phyloP scores from a whole-genome alignment of 2,329 filamentous ascomycete genomes.

The Paramyrothecium roridum region DNA sequence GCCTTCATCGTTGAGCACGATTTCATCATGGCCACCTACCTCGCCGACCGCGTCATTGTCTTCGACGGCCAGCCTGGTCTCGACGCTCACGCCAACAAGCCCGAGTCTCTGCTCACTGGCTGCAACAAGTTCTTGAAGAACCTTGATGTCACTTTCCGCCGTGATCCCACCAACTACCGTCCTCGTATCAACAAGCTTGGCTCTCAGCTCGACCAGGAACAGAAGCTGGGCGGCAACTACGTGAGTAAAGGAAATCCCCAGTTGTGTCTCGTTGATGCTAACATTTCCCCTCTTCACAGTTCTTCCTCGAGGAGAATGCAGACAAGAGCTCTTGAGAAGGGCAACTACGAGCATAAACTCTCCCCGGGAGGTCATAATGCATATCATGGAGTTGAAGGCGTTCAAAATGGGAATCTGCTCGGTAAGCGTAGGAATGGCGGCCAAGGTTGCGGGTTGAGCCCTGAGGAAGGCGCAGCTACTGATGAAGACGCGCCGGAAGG shows the following conservation, averaged over 20 bases:
- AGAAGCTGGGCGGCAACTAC: conserved; percentile 91
- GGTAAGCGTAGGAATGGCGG: conserved; percentile 21
- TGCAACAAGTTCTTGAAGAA: conserved; percentile 98
- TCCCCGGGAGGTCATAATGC: conserved; percentile 24
- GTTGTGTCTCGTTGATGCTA: conserved; percentile 6
- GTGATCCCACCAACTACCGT: conserved; percentile 92
- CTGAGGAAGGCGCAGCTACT: conserved; percentile 47
- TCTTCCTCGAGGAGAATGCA: conserved; percentile 84
- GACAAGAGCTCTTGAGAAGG: conserved; percentile 60
- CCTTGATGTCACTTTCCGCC: conserved; percentile 96
- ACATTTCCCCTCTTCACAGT: conserved; percentile 49
- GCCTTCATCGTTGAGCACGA: conserved; percentile 99
- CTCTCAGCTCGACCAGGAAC: conserved; percentile 95
- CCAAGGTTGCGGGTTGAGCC: conserved; percentile 26
- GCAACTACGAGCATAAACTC: conserved; percentile 28
- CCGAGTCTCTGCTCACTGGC: conserved; percentile 88
- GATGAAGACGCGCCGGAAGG: conserved; percentile 68
- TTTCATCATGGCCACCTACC: conserved; percentile 87
- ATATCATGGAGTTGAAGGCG: conserved; percentile 47
- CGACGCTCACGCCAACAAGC: conserved; percentile 80
- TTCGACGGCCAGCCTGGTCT: conserved; percentile 94
- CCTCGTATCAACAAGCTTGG: conserved; percentile 98
- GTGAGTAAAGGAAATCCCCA: conserved; percentile 49
- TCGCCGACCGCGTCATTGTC: conserved; percentile 93
- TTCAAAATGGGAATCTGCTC: conserved; percentile 39